Percentiles rank a stretch among this genome's conserved stretches.
phyloP scores from a whole-genome alignment of 306 rosid species.

The Rosa persica region DNA sequence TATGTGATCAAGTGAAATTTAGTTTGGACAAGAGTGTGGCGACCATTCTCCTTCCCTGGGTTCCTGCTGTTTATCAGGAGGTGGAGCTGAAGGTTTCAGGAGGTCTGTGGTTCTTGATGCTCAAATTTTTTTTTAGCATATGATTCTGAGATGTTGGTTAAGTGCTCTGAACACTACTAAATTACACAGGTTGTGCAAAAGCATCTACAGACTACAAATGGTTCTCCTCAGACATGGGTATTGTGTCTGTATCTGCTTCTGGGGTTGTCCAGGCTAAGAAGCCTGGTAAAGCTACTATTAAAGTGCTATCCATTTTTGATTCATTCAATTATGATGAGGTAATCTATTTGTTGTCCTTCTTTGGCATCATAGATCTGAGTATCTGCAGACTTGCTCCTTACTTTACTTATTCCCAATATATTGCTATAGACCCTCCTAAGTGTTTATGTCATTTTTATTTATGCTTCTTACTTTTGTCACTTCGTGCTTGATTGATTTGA shows the following conservation, averaged over 20 bases:
- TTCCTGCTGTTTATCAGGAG: slow-evolving; percentile 79
- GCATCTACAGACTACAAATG: slow-evolving; percentile 73
- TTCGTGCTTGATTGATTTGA: background rate
- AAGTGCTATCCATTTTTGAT: slow-evolving; percentile 69
- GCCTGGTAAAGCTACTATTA: slow-evolving; percentile 86
- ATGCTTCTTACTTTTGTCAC: background rate
- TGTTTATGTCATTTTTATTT: no score
- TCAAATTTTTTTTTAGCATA: slow-evolving; percentile 27
- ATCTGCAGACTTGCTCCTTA: background rate
- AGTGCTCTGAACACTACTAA: slow-evolving; percentile 17
- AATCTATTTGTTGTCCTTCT: slow-evolving; percentile 14
- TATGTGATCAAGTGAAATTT: slow-evolving; percentile 74
- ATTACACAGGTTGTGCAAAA: slow-evolving; percentile 74
- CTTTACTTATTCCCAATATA: slow-evolving; percentile 16
- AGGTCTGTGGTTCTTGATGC: slow-evolving; percentile 57
- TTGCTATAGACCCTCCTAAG: no score
- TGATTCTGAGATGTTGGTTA: slow-evolving; percentile 23
- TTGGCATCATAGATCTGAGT: background rate
- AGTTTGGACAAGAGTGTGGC: slow-evolving; percentile 39
- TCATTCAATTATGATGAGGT: slow-evolving; percentile 86
- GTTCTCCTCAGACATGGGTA: slow-evolving; percentile 73
- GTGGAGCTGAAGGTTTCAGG: slow-evolving; percentile 72
- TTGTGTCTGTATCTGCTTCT: slow-evolving; percentile 66
- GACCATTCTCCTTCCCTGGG: slow-evolving; percentile 79
- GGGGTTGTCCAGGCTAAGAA: slow-evolving; percentile 86